Conservation (phyloP, 2,329 filamentous ascomycete species). For the Paraconiothyrium sp. region DNA sequence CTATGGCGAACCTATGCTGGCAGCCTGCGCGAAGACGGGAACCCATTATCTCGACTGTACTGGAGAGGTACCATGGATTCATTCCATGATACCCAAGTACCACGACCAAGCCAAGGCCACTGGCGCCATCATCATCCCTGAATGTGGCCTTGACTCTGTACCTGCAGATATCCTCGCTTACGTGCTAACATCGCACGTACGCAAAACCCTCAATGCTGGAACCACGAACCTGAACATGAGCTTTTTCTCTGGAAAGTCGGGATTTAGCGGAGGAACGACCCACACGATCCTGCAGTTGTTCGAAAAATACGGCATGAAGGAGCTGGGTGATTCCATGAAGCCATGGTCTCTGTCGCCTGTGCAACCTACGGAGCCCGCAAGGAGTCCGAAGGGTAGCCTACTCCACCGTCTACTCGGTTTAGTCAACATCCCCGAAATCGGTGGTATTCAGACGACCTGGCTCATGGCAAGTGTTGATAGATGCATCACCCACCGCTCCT, state of each 20-base stretch:
- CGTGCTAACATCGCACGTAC: slow-evolving; percentile 63
- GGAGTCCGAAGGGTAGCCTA: slow-evolving; percentile 46
- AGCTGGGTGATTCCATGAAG: slow-evolving; percentile 58
- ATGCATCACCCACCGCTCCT: slow-evolving; percentile 68
- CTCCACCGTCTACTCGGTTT: slow-evolving; percentile 61
- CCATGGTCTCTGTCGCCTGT: slow-evolving; percentile 63
- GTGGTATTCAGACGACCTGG: slow-evolving; percentile 67
- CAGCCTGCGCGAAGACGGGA: slow-evolving; percentile 70
- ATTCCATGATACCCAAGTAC: slow-evolving; percentile 69
- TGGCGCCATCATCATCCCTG: slow-evolving; percentile 68
- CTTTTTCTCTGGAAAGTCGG: slow-evolving; percentile 62
- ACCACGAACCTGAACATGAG: slow-evolving; percentile 62
- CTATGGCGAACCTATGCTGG: slow-evolving; percentile 71
- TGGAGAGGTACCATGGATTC: slow-evolving; percentile 71
- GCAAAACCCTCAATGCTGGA: slow-evolving; percentile 60
- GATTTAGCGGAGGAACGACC: slow-evolving; percentile 66
- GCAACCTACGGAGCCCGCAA: slow-evolving; percentile 49
- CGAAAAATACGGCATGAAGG: slow-evolving; percentile 56
- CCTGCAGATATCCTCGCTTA: slow-evolving; percentile 67
- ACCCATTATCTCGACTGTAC: slow-evolving; percentile 75
- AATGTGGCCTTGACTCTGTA: slow-evolving; percentile 69
- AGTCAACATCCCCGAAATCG: slow-evolving; percentile 64
- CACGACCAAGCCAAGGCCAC: slow-evolving; percentile 67
- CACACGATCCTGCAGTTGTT: slow-evolving; percentile 70
- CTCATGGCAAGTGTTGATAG: slow-evolving; percentile 63